Evolutionary conservation across 306 rosid genomes (phyloP).

Genomic region (Mucuna pruriens): DNA sequence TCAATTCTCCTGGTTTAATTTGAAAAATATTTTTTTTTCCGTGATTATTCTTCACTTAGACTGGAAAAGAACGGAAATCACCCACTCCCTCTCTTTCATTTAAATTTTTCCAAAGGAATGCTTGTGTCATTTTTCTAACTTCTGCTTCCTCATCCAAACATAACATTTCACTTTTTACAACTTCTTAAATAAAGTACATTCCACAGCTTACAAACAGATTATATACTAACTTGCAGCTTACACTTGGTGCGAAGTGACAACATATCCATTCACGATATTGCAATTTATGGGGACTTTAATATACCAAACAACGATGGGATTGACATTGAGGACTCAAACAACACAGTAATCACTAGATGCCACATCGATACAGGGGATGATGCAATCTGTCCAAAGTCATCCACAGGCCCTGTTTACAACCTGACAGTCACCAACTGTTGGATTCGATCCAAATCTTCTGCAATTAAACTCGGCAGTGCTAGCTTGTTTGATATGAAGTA

Average conservation of each 20-base stretch:
- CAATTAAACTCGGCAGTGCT: conserved; percentile 92
- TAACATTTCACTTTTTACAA: not conserved
- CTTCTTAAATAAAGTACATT: not conserved
- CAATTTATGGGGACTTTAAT: conserved; percentile 82
- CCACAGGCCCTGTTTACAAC: conserved; percentile 69
- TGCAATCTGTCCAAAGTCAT: conserved; percentile 92
- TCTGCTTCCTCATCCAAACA: not conserved
- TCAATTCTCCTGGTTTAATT: not conserved
- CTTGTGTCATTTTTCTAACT: not conserved
- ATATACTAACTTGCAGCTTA: conserved; percentile 63
- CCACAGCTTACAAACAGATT: conserved; percentile 17
- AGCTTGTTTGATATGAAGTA: conserved; percentile 75
- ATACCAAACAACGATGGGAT: conserved; percentile 95
- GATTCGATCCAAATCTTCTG: conserved; percentile 91
- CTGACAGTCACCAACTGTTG: conserved; percentile 74
- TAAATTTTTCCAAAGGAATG: not conserved
- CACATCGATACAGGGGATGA: conserved; percentile 93
- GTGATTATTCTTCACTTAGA: not conserved
- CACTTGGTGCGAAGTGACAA: conserved; percentile 73
- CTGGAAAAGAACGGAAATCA: not conserved
- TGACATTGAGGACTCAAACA: conserved; percentile 92
- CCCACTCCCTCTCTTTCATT: not conserved
- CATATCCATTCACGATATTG: conserved; percentile 59
- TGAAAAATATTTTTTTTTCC: not conserved
- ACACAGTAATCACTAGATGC: conserved; percentile 74